Percentiles rank a stretch among this genome's conserved stretches.
These are phyloP conservation scores for Wickerhamiella brachini DNA, from an alignment of 805 yeast genomes.

Conservation along the genomic window DNA sequence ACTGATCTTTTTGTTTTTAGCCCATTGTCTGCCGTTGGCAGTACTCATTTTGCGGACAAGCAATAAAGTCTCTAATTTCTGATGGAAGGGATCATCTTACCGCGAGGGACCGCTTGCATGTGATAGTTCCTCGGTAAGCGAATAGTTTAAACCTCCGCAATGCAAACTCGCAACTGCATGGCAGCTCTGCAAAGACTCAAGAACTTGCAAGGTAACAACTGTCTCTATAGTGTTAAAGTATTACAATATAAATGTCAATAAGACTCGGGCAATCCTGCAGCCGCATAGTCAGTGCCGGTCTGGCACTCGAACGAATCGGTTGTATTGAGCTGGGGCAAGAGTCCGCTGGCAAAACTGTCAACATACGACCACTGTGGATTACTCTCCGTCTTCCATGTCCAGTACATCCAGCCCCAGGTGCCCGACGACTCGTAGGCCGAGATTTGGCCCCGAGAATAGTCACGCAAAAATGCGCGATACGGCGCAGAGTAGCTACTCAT, in stretches of 20 bases:
- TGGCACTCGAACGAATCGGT: constrained; percentile 1
- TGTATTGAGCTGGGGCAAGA: constrained; percentile 3
- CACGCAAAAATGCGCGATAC: constrained; percentile 42
- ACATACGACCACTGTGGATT: constrained; percentile 23
- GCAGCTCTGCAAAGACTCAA: no score
- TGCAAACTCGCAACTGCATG: no score
- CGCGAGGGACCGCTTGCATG: no score
- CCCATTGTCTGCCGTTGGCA: no score
- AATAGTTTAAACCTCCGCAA: no score
- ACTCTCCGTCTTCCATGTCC: constrained; percentile 57
- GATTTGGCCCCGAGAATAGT: constrained; percentile 67
- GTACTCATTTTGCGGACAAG: no score
- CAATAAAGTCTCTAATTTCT: no score
- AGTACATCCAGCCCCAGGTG: constrained; percentile 63
- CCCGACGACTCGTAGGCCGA: constrained; percentile 55
- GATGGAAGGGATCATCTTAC: no score
- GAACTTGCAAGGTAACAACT: no score
- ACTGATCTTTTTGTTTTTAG: no score
- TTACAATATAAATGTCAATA: neutral
- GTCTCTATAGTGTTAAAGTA: no score
- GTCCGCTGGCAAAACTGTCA: constrained; percentile 1
- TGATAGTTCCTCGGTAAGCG: no score
- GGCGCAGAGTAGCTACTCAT: constrained; percentile 35
- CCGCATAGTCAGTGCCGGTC: neutral
- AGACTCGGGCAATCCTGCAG: neutral